Conservation (phyloP, 768 basidiomycete species). For the Pholiota molesta region DNA sequence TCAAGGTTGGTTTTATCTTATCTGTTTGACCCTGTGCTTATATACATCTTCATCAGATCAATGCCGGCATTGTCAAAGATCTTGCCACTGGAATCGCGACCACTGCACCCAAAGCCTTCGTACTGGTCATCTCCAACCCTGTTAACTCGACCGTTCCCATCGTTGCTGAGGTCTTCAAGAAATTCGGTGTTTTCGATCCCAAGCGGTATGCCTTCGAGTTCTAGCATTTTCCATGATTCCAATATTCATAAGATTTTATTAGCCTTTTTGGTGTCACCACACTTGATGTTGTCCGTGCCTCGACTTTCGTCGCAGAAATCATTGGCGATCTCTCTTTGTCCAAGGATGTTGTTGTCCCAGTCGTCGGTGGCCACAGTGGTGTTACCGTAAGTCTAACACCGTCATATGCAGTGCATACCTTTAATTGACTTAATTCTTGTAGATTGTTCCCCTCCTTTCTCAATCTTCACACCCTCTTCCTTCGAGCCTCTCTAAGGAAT, state of each 20-base stretch:
- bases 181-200: constrained; percentile 87
- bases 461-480: constrained; percentile 84
- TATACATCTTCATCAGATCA: constrained; percentile 62
- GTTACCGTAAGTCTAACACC: constrained; percentile 63
- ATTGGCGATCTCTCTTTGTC: constrained; percentile 65
- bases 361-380: constrained; percentile 94
- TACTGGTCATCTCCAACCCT: constrained; percentile 98
- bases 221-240: background rate
- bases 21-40: background rate
- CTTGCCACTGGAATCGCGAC: constrained; percentile 90
- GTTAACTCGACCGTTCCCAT: constrained; percentile 99
- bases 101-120: constrained; percentile 83
- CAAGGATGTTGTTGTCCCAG: constrained; percentile 74
- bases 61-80: constrained; percentile 94
- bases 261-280: constrained; percentile 99
- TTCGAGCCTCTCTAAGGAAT: constrained; percentile 45
- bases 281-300: constrained; percentile 96
- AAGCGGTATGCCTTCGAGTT: constrained; percentile 65
- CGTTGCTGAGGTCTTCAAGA: constrained; percentile 94
- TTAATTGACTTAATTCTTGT: background rate
- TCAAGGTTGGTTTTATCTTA: constrained; percentile 65
- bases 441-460: constrained; percentile 94
- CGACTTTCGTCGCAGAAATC: constrained; percentile 89
- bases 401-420: background rate
- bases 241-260: background rate